Base-by-base conservation (phyloP, 1,284 basidiomycete genomes). In the Leccinum griseonigrum region DNA sequence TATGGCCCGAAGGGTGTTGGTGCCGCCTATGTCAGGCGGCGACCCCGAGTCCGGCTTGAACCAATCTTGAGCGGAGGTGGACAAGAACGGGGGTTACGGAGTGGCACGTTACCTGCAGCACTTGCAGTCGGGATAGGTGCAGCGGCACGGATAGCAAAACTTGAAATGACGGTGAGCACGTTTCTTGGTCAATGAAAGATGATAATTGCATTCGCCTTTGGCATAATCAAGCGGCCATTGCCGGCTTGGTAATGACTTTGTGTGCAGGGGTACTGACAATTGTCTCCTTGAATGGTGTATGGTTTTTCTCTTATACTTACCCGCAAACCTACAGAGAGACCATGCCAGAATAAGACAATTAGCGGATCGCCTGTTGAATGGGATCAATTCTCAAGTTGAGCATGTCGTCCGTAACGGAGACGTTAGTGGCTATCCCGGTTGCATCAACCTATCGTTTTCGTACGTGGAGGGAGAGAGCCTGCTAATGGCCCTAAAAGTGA, bases 1-100 rank as follows among this genome's bases (percentile, higher is more conserved):
- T 99, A 99, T 77, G 97, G 97, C 2, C 97, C 97, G 5, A 99
- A 99, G 79, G 97, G 97, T 16, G 78, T 99, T 54, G 97, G 97
- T 40, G 97, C 94, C 4, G 91, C 91, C 18, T 99, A 98, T 77
- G 95, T 99, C 56, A 86, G 97, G 60, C 81, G 97, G 68, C 81
- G 96, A 67, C 97, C 97, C 3, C 84, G 97, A 67, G 97, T 99
- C 52, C 85, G 97, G 63, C 78, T 99, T 68, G 97, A 99, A 75
- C 97, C 97, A 1, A 90, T 99, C 69, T 83, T 99, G 65, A 95
- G 87, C 68, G 97, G 97, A 63, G 97, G 97, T 72, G 97, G 97
- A 6, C 97, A 99, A 78, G 97, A 99, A 79, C 87, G 97, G 66
- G 97, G 97, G 9, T 77, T 99, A 68, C 82, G 97, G 61, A 96